Evolutionary conservation across 1,139 yeast species (phyloP).

Genomic region (Schwanniomyces etchellsii): DNA sequence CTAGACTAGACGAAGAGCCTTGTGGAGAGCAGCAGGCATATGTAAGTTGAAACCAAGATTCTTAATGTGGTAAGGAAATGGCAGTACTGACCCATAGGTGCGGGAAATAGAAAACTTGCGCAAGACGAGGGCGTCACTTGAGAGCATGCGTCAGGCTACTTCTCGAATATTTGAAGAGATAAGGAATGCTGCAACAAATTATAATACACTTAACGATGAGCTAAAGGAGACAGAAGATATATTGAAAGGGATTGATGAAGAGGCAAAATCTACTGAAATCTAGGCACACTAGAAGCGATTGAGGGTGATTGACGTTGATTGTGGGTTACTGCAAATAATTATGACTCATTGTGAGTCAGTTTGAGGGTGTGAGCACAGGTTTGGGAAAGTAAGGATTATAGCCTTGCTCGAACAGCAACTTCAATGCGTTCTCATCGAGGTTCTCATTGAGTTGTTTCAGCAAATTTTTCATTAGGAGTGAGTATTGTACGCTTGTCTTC

Average conservation of each 20-base stretch:
- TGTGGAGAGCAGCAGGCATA: no score
- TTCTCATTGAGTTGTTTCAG: constrained; percentile 7
- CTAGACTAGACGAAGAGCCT: no score
- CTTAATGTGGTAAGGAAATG: no score
- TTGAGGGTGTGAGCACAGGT: not conserved
- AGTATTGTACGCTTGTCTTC: constrained; percentile 20
- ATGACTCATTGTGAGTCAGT: no score
- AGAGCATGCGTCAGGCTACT: constrained; percentile 23
- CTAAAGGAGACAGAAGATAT: constrained; percentile 1
- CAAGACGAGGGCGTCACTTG: constrained; percentile 24
- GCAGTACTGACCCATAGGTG: not conserved
- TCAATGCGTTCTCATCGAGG: constrained; percentile 8
- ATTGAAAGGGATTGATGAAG: constrained; percentile 1
- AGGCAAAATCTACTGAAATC: no score
- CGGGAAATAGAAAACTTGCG: constrained; percentile 16
- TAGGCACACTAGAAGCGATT: no score
- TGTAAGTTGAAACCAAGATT: no score
- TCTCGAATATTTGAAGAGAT: constrained; percentile 22
- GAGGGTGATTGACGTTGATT: no score
- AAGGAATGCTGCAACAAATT: constrained; percentile 10
- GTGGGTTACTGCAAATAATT: no score
- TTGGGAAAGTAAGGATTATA: constrained; percentile 39
- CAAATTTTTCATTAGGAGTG: constrained; percentile 15
- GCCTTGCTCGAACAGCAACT: constrained; percentile 17
- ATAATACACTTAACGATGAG: constrained; percentile 3